Evolutionary conservation across 164 flowering plant species (phyloP), one percentile per base, ranked within the genome.

Genomic region (Brasenia schreberi): DNA sequence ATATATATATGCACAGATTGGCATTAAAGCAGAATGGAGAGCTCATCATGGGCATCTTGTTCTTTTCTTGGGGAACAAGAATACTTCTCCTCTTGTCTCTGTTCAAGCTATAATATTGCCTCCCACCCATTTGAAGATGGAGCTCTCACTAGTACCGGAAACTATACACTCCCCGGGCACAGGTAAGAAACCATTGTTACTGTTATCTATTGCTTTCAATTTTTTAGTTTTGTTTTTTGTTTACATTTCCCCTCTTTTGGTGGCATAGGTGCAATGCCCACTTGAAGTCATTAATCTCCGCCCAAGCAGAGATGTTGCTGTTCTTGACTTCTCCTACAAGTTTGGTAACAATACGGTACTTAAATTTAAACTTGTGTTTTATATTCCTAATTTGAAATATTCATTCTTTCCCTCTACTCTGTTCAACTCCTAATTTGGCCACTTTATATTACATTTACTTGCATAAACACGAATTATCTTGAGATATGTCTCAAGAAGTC

Each of bases 151-250:
- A 68, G 97, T 95, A 66, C 99, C 99, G 42, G 96, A 95, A 42
- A 90, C 92, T 64, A 90, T 95, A 68, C 99, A n/a, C 99, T 73
- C 98, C 99, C 42, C 76, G 99, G 68, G 98, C 99, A 61, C 99
- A 95, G 99, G 99, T 95, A 59, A 6, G 42, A 59, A 23, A 19
- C 59, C n/a, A 60, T 23, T 23, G 27, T 23, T 23, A 23, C 27
- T 23, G 27, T 23, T 23, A 23, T 23, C 27, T 23, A 23, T 23
- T 23, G 27, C 27, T 23, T 23, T 23, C 27, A 23, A 23, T 23
- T 23, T 23, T 23, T 23, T 23, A 23, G 27, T 23, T 23, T 45
- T 45, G 74, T 23, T 23, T 23, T 23, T 45, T 45, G 74, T 23
- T 23, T 23, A 23, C 27, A 23, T 23, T 23, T 64, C 56, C 27